These are phyloP conservation scores for Aspergillus conjunctus DNA, from an alignment of 495 filamentous ascomycete species.

Conservation along the genomic window DNA sequence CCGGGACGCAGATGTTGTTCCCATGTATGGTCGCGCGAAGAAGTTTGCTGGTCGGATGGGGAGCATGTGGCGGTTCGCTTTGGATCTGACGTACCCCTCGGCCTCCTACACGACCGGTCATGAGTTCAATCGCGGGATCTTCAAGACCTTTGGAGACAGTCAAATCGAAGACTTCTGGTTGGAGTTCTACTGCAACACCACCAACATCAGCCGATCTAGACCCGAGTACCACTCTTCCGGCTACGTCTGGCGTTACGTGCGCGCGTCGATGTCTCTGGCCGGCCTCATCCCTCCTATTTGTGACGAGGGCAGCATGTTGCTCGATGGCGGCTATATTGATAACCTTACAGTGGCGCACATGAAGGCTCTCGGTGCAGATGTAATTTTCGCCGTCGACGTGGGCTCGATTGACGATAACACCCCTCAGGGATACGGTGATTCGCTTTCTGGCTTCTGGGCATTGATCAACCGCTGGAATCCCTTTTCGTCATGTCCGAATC, in stretches of 20 bases:
- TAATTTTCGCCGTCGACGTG: conserved; percentile 95
- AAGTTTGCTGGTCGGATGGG: conserved; percentile 97
- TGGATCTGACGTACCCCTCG: conserved; percentile 94
- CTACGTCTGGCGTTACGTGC: conserved; percentile 94
- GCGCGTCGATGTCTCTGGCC: conserved; percentile 94
- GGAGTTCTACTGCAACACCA: conserved; percentile 98
- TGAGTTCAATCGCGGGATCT: conserved; percentile 98
- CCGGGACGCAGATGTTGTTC: conserved; percentile 93
- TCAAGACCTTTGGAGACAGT: conserved; percentile 94
- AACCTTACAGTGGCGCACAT: conserved; percentile 97
- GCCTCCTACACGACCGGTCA: conserved; percentile 96
- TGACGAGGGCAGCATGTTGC: conserved; percentile 92
- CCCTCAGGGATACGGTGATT: conserved; percentile 89
- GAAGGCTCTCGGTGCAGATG: conserved; percentile 88
- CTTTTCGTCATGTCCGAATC: conserved; percentile 81
- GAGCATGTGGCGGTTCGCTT: conserved; percentile 94
- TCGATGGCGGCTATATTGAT: conserved; percentile 96
- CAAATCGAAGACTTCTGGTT: conserved; percentile 99
- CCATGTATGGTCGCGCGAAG: conserved; percentile 94
- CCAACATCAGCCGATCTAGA: conserved; percentile 89
- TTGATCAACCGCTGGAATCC: conserved; percentile 96
- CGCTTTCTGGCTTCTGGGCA: conserved; percentile 93
- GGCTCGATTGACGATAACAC: conserved; percentile 87
- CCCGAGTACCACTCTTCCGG: conserved; percentile 91
- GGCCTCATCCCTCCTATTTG: conserved; percentile 91